These are phyloP conservation scores for Vanderwaltozyma tropicalis DNA, from an alignment of 805 yeast genomes.

Conservation along the genomic window DNA sequence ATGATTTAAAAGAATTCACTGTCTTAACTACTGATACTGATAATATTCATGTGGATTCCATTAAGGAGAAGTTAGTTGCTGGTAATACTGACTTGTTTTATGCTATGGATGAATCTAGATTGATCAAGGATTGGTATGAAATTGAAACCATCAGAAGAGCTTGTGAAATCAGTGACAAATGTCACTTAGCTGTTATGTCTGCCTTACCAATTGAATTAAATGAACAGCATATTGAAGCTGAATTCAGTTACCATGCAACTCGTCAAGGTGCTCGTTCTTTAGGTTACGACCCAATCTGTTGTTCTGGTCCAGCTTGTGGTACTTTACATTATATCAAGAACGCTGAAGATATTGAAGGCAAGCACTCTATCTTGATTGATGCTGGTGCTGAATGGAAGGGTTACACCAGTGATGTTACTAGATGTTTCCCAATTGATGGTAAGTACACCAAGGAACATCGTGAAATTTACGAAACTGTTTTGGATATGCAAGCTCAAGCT, in stretches of 20 bases:
- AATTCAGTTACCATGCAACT: conserved; percentile 83
- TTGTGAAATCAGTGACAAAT: conserved; percentile 72
- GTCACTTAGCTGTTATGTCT: conserved; percentile 87
- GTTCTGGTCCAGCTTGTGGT: conserved; percentile 85
- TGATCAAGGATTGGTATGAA: conserved; percentile 78
- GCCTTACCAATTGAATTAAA: conserved; percentile 79
- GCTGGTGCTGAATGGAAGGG: conserved; percentile 97
- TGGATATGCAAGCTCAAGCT: conserved; percentile 69
- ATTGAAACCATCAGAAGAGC: conserved; percentile 69
- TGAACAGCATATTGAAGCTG: conserved; percentile 92
- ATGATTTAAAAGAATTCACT: conserved; percentile 19
- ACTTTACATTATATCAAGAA: conserved; percentile 84
- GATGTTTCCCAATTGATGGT: conserved; percentile 89
- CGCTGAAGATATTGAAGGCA: conserved; percentile 49
- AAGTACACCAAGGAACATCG: conserved; percentile 83
- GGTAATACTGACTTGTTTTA: conserved; percentile 43
- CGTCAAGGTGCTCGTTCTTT: conserved; percentile 87
- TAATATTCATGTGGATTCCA: conserved; percentile 31
- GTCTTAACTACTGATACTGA: conserved; percentile 47
- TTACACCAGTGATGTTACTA: conserved; percentile 88
- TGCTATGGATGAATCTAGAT: conserved; percentile 80
- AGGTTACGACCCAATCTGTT: conserved; percentile 92
- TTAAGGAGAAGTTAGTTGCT: conserved; percentile 31
- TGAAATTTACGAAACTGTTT: conserved; percentile 68
- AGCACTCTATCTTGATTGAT: conserved; percentile 69